A percentile compares a stretch with the other conserved stretches of the same genome.
Evolutionary conservation across 345 rosid genomes (phyloP).

Genomic region (Eucalyptus lansdowneana): DNA sequence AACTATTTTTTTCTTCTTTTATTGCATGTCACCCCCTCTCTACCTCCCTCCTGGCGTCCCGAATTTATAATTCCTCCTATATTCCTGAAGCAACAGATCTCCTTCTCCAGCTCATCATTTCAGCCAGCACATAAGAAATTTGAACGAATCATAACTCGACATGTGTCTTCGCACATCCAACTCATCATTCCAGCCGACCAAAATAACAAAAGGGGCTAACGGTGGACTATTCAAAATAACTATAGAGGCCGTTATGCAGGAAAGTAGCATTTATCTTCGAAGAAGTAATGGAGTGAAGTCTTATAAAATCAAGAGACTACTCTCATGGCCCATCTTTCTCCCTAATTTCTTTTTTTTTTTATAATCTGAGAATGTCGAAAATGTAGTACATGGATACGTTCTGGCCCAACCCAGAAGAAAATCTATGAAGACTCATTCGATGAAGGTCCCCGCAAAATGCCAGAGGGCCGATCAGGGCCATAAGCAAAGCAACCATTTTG

Average conservation of each 20-base stretch:
- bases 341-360: not conserved
- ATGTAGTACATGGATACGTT: not conserved
- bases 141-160: not conserved
- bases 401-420: not conserved
- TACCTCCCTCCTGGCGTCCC: not conserved
- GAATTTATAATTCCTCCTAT: not conserved
- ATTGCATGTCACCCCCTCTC: not conserved
- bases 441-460: not conserved
- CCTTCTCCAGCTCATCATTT: not conserved
- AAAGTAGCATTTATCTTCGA: not conserved
- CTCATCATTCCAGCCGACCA: not conserved
- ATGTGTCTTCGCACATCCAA: not conserved
- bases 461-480: not conserved
- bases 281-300: not conserved
- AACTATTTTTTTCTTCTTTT: not conserved
- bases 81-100: not conserved
- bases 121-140: not conserved
- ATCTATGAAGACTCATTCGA: not conserved
- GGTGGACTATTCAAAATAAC: not conserved
- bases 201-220: not conserved
- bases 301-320: not conserved
- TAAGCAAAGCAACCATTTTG: not conserved
- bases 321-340: not conserved
- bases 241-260: not conserved
- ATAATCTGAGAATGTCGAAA: not conserved